A percentile compares a stretch with the other conserved stretches of the same genome.
These are phyloP conservation scores for Colletotrichum acutatum DNA, from an alignment of 2,329 filamentous ascomycete genomes.

Conservation along the genomic window DNA sequence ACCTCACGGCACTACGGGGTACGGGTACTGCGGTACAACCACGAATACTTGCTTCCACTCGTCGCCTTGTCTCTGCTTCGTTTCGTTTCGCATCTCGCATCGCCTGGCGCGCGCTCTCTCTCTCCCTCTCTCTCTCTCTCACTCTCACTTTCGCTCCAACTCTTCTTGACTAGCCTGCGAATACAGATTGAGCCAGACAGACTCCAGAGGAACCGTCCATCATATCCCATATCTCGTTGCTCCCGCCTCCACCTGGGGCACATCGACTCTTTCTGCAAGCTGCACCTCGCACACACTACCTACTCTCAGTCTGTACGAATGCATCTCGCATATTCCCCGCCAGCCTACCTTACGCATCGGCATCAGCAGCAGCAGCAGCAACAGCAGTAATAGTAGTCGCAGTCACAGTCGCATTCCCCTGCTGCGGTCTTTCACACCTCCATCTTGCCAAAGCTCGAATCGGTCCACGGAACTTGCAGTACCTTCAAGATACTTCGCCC, in stretches of 20 bases:
- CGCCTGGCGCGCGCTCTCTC: conserved; percentile 5
- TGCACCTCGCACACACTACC: background rate
- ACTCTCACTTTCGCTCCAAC: too few relatives aligned
- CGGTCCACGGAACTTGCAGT: background rate
- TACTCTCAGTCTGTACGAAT: background rate
- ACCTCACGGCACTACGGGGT: too few relatives aligned
- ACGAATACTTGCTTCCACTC: background rate
- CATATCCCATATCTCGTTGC: background rate
- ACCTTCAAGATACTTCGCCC: background rate
- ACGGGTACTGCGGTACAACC: background rate
- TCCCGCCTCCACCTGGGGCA: background rate
- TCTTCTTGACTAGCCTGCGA: background rate
- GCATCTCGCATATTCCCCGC: background rate
- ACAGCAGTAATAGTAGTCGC: background rate
- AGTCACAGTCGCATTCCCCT: background rate
- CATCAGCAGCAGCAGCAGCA: background rate
- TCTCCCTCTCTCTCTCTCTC: too few relatives aligned
- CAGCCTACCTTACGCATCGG: background rate
- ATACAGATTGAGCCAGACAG: background rate
- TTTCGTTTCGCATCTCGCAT: conserved; percentile 7
- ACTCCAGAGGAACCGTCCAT: background rate
- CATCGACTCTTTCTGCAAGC: background rate
- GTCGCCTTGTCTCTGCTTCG: background rate
- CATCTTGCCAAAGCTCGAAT: background rate
- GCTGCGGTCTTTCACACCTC: background rate